These are phyloP conservation scores for Gloeostereum incarnatum DNA, from an alignment of 768 basidiomycete species.

Conservation along the genomic window DNA sequence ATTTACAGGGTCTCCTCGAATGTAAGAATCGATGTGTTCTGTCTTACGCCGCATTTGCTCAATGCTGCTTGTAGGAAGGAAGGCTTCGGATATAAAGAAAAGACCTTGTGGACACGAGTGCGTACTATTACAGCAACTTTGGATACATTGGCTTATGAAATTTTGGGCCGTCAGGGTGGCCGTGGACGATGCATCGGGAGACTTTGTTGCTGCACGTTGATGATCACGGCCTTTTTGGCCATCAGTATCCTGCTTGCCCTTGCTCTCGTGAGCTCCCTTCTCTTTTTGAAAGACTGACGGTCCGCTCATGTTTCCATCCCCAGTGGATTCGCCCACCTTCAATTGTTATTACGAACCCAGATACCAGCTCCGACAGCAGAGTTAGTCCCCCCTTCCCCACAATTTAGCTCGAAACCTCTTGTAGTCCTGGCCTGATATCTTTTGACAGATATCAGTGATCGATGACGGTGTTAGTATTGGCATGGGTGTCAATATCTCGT, in stretches of 20 bases:
- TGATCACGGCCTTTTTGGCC: conserved; percentile 56
- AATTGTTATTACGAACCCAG: conserved; percentile 46
- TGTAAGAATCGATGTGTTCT: conserved; percentile 15
- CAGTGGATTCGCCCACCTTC: conserved; percentile 78
- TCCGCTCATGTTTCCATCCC: background rate
- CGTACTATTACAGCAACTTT: too few species aligned
- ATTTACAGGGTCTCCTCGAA: conserved; percentile 22
- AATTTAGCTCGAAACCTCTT: too few species aligned
- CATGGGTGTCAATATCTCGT: conserved; percentile 62
- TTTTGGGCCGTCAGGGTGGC: conserved; percentile 58
- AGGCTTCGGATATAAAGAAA: too few species aligned
- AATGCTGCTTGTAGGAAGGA: conserved; percentile 14
- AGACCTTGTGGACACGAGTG: conserved; percentile 74
- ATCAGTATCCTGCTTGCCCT: conserved; percentile 59
- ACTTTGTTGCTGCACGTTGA: conserved; percentile 69
- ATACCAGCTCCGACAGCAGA: too few species aligned
- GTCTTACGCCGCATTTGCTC: background rate
- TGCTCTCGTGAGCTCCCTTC: conserved; percentile 42
- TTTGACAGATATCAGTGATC: conserved; percentile 24
- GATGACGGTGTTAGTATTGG: conserved; percentile 43
- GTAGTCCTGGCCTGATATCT: conserved; percentile 30
- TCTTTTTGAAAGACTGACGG: background rate
- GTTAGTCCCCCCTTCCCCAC: too few species aligned
- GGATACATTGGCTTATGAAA: too few species aligned
- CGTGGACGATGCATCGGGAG: conserved; percentile 52